Conservation (phyloP, 495 filamentous ascomycete species). For the Neurospora africana region DNA sequence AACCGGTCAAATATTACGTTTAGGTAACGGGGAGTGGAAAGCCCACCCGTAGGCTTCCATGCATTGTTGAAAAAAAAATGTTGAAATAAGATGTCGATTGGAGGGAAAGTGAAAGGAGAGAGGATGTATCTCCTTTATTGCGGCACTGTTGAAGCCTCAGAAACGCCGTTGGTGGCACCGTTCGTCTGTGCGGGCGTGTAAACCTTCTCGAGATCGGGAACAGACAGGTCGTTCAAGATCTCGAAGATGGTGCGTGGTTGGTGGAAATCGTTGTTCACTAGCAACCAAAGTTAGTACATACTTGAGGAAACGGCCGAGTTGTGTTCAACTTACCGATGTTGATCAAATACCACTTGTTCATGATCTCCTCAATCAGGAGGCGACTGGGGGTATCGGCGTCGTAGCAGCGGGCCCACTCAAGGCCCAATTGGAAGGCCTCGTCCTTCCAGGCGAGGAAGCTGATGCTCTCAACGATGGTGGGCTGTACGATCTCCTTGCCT, state of each 20-base stretch:
- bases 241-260: slow-evolving; percentile 64
- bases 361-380: slow-evolving; percentile 66
- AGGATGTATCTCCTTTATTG: slow-evolving; percentile 11
- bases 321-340: slow-evolving; percentile 68
- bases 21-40: neutral
- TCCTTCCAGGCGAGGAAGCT: slow-evolving; percentile 99
- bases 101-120: neutral
- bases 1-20: neutral
- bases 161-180: slow-evolving; percentile 6
- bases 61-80: neutral
- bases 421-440: slow-evolving; percentile 84
- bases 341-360: slow-evolving; percentile 85
- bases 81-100: neutral
- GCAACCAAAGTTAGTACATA: neutral
- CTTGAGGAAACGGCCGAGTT: neutral
- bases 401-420: slow-evolving; percentile 91
- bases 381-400: slow-evolving; percentile 68
- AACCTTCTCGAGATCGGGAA: slow-evolving; percentile 50
- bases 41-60: neutral
- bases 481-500: slow-evolving; percentile 96
- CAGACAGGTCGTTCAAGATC: slow-evolving; percentile 68
- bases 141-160: slow-evolving; percentile 17
- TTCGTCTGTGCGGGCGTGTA: slow-evolving; percentile 9
- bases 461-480: slow-evolving; percentile 96
- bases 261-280: slow-evolving; percentile 96